These are phyloP conservation scores for Zymoseptoria brevis DNA, from an alignment of 2,329 filamentous ascomycete species.

Conservation along the genomic window DNA sequence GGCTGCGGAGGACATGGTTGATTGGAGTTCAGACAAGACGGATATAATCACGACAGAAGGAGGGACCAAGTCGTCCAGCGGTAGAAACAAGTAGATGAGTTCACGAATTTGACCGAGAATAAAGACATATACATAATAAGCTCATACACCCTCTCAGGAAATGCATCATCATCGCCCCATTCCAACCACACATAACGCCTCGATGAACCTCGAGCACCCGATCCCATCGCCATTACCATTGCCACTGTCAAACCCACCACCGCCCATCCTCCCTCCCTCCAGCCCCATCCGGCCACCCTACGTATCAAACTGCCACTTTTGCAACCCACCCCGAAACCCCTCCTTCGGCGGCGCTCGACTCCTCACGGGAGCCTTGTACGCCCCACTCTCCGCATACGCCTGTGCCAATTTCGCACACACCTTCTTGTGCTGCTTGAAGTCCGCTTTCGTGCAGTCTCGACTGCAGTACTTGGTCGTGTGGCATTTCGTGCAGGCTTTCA, in stretches of 20 bases:
- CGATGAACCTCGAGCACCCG: no score
- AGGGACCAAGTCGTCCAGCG: neutral
- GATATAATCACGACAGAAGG: neutral
- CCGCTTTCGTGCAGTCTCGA: conserved; percentile 35
- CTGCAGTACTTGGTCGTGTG: conserved; percentile 34
- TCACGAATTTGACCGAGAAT: neutral
- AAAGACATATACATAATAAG: no score
- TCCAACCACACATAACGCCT: no score
- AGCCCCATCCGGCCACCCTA: conserved; percentile 5
- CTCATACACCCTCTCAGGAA: no score
- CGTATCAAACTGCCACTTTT: conserved; percentile 35
- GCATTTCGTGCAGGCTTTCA: conserved; percentile 34
- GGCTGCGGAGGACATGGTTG: conserved; percentile 20
- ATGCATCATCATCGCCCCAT: no score
- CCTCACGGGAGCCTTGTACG: conserved; percentile 31
- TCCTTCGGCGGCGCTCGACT: conserved; percentile 27
- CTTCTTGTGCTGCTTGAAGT: conserved; percentile 35
- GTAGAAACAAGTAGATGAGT: neutral
- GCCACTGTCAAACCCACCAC: no score
- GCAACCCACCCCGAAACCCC: conserved; percentile 29
- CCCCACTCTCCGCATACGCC: conserved; percentile 31
- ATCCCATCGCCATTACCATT: no score
- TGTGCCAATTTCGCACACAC: conserved; percentile 32
- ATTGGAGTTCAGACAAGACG: conserved; percentile 5
- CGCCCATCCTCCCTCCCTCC: neutral